Evolutionary conservation across 371 early-diverging fungal genomes (phyloP), one percentile per base, ranked within the genome.

Genomic region (Dinochytrium kinnereticum): DNA sequence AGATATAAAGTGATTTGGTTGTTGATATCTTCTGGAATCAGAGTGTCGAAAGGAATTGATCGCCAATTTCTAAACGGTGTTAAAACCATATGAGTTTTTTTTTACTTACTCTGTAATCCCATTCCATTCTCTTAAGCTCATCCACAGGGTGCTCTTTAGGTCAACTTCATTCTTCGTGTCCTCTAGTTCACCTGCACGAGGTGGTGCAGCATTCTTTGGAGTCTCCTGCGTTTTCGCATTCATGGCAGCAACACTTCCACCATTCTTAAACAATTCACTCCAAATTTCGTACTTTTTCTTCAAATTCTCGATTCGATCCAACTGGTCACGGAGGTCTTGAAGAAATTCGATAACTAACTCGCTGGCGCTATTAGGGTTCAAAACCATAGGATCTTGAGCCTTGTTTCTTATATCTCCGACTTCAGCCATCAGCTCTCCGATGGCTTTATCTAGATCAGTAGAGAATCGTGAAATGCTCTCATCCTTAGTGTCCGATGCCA

Each of bases 301-400:
- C 7, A 77, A 66, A 33, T 53, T 76, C 19, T 88, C 86, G 36
- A 85, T 76, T 30, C 76, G 78, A 31, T 76, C 75, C 30, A 86
- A 70, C 64, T 79, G 76, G 13, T 37, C 44, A 7, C 76, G 64
- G 36, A 88, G 71, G 31, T 83, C 87, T 2, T 75, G 76, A 39
- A 87, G 65, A 59, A 81, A 84, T 36, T 69, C 74, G 49, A 86
- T 81, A 24, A 84, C 85, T 26, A 77, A 34, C 30, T 82, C 81
- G 55, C 75, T 80, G 24, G 82, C 72, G 26, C 82, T 71, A 28
- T 72, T 69, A 7, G 81, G 71, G 70, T 86, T 86, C n/a, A 87
- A 73, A 1, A 88, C 83, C 78, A 86, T 84, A 0, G 89, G 87
- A 61, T 88, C 87, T 69, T 88, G 89, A 5, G 86, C 87, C 0